Conservation (phyloP, 805 yeast species). For the Debaryomyces prosopidis region DNA sequence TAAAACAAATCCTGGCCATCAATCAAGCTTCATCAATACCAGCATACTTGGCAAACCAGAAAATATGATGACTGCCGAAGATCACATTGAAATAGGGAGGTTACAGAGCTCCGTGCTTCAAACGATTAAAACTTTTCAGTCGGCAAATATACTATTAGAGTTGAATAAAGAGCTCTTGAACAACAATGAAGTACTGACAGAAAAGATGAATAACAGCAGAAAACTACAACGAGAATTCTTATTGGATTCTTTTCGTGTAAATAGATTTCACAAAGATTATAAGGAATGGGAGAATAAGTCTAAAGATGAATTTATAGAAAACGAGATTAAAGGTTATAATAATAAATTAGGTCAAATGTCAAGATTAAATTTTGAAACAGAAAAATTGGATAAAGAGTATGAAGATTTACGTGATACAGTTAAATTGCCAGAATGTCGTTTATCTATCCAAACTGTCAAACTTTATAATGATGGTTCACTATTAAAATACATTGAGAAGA, state of each 20-base stretch:
- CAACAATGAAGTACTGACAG: conserved; percentile 1
- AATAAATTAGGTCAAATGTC: conserved; percentile 27
- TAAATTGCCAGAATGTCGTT: conserved; percentile 25
- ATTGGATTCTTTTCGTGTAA: conserved; percentile 36
- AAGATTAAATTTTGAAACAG: conserved; percentile 25
- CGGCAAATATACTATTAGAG: conserved; percentile 13
- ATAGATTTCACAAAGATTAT: conserved; percentile 28
- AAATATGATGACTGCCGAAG: neutral
- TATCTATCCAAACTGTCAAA: conserved; percentile 29
- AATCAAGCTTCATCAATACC: neutral
- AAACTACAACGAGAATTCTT: conserved; percentile 19
- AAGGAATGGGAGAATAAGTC: conserved; percentile 27
- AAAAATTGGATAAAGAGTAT: conserved; percentile 19
- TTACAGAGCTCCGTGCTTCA: conserved; percentile 4
- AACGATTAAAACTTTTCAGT: conserved; percentile 9
- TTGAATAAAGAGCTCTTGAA: conserved; percentile 5
- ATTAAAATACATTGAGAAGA: conserved; percentile 13
- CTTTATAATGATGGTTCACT: conserved; percentile 22
- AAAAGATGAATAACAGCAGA: conserved; percentile 4
- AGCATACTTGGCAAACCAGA: too few relatives aligned
- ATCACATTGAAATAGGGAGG: neutral
- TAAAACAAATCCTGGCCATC: neutral
- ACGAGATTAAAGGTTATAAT: conserved; percentile 30
- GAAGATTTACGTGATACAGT: conserved; percentile 22
- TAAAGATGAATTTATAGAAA: conserved; percentile 18